Base-by-base conservation (phyloP, 2,329 filamentous ascomycete genomes). In the Ascocoryne sarcoides region DNA sequence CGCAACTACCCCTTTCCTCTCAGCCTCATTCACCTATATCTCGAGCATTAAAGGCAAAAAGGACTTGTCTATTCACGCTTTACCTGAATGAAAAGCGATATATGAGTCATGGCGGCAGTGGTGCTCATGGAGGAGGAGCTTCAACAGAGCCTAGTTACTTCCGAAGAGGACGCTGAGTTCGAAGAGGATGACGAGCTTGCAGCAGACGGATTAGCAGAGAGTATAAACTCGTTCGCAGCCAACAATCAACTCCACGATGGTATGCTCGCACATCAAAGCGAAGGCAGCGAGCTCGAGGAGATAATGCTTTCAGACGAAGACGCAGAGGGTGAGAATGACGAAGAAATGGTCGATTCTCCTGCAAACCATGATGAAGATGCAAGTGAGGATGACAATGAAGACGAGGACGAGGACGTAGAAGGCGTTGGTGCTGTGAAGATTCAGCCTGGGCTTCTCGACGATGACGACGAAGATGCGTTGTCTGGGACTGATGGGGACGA, bases 301-400 rank as follows among this genome's bases (percentile, higher is more conserved):
- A 47, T 49, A 12, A 45, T 49, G 32, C 35, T 44, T 15, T 44
- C 43, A 15, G 49, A 47, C 20, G 60, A 61, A 39, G 58, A 62
- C 21, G 60, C 53, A 4, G 61, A 62, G 23, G 50, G 51, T 3
- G 60, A 65, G 16, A 63, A 64, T 32, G 60, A 65, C 37, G 54
- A 57, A 30, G 53, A 56, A 30, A 47, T 54, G 36, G 49, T 36
- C 14, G 45, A 53, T 35, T 44, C 7, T 37, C 21, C 41, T 32
- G 44, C 37, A 66, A 68, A 62, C 40, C 60, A 59, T 34, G 63
- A 64, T 31, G 60, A 56, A 30, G 48, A 57, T 28, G 42, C 52
- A 20, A 56, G 68, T 5, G 69, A 61, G 33, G 62, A 55, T 7
- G 62, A 60, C 18, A 66, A 66, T 42, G 62, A 62, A 14, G 63